Percentiles rank a stretch among this genome's conserved stretches.
Conservation (phyloP, 2,329 filamentous ascomycete species). For the Mycosphaerella arachidis region DNA sequence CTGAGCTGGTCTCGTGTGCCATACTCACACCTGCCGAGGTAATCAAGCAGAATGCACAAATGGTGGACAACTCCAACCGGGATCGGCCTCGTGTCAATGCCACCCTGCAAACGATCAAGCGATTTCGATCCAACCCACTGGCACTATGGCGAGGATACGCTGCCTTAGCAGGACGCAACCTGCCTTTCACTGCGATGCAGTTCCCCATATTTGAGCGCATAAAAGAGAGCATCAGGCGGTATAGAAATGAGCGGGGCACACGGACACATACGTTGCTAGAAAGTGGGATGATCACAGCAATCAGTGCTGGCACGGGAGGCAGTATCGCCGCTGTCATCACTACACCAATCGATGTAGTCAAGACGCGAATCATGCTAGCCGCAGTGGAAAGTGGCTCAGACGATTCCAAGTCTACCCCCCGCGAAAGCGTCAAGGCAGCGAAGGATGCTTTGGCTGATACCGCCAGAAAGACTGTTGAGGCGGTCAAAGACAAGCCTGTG, state of each 20-base stretch:
- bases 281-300: conserved; percentile 65
- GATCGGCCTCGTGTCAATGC: conserved; percentile 38
- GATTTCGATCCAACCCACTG: conserved; percentile 54
- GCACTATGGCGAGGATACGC: conserved; percentile 68
- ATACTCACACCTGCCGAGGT: conserved; percentile 87
- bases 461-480: conserved; percentile 37
- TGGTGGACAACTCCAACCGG: conserved; percentile 52
- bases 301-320: conserved; percentile 70
- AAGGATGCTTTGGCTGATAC: conserved; percentile 36
- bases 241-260: conserved; percentile 38
- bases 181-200: conserved; percentile 83
- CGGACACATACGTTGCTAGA: conserved; percentile 52
- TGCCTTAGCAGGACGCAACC: conserved; percentile 73
- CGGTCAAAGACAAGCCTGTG: conserved; percentile 28
- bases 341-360: conserved; percentile 83
- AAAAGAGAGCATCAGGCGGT: conserved; percentile 50
- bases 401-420: conserved; percentile 6
- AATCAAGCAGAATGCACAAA: conserved; percentile 90
- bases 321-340: conserved; percentile 74
- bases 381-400: conserved; percentile 40
- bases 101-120: conserved; percentile 53
- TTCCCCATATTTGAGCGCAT: conserved; percentile 81
- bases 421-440: conserved; percentile 17
- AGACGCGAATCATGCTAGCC: conserved; percentile 81
- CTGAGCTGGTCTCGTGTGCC: conserved; percentile 78